Conservation (phyloP, 2,329 filamentous ascomycete genomes). For the Hymenoscyphus fraxineus region DNA sequence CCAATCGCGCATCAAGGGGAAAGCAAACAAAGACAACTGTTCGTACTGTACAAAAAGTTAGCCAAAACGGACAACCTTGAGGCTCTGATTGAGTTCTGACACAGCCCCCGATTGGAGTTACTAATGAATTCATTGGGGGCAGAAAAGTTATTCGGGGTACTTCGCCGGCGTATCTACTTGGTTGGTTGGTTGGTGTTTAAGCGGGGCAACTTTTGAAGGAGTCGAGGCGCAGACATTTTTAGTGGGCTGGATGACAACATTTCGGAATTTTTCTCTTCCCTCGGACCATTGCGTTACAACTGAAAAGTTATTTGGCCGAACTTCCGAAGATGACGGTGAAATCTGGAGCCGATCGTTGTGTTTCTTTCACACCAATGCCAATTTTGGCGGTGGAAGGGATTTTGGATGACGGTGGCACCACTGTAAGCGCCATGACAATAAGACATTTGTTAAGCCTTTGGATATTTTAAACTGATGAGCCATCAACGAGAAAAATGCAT, state of each 20-base stretch:
- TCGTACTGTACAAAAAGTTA: background rate
- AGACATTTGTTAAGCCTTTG: background rate
- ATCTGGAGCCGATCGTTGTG: background rate
- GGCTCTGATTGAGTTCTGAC: slow-evolving; percentile 9
- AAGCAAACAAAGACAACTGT: no score
- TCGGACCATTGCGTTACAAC: background rate
- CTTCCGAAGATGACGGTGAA: background rate
- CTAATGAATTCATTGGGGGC: background rate
- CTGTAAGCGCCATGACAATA: background rate
- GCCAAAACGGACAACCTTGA: background rate
- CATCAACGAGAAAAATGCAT: background rate
- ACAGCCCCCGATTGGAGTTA: background rate
- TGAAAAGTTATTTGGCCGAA: slow-evolving; percentile 1
- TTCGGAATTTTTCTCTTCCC: background rate
- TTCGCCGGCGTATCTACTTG: background rate
- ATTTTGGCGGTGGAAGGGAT: background rate
- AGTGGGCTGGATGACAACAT: background rate
- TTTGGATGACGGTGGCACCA: background rate
- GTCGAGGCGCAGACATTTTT: slow-evolving; percentile 2
- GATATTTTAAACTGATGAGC: background rate
- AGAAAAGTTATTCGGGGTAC: background rate
- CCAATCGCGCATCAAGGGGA: background rate
- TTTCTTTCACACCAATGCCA: background rate
- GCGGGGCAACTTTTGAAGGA: background rate
- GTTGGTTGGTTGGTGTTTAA: slow-evolving; percentile 1